Evolutionary conservation across 805 yeast species (phyloP), one percentile per base, ranked within the genome.

Genomic region (Jamesozyma piceae): DNA sequence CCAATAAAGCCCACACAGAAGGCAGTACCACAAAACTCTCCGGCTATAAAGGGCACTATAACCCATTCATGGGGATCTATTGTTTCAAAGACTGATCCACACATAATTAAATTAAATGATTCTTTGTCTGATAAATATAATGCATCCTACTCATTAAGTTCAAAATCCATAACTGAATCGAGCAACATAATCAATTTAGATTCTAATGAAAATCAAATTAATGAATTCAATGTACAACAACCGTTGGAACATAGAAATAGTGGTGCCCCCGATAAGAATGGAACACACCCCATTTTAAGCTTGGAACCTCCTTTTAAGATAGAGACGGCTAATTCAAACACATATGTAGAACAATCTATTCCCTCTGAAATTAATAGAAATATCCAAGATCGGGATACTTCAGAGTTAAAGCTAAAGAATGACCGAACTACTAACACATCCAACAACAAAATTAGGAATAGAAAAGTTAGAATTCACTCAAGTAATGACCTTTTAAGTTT

Each of bases 1-100:
- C 42, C 42, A 6, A 34, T 21, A 8, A 41, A 29, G 31, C 19
- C 14, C n/a, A 5, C 15, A 15, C 5, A 21, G 8, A 15, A n/a
- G 14, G 10, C n/a, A 3, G 5, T 19, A 1, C 5, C 18, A 8
- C 46, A 38, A 15, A 43, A 53, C 5, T 42, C 60, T 10, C 66
- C 69, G 1, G 55, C 66, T 0, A 72, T 72, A 6, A 62, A 60
- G 28, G 77, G 77, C 6, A 73, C 76, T 13, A 56, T 74, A 27
- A 68, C 70, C 11, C 76, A 72, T 48, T 72, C 71, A 34, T 73
- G 77, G 77, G 75, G 75, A 0, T 14, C 42, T 6, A 36, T 17
- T 5, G 18, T 42, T 6, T n/a, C 28, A 8, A 54, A 48, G 10
- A 19, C 15, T n/a, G 42, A 39, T 20, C 38, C 43, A 3, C 49